Percentiles rank a stretch among this genome's conserved stretches.
Evolutionary conservation across 2,329 filamentous ascomycete species (phyloP).

Genomic region (Rutstroemia sp.): DNA sequence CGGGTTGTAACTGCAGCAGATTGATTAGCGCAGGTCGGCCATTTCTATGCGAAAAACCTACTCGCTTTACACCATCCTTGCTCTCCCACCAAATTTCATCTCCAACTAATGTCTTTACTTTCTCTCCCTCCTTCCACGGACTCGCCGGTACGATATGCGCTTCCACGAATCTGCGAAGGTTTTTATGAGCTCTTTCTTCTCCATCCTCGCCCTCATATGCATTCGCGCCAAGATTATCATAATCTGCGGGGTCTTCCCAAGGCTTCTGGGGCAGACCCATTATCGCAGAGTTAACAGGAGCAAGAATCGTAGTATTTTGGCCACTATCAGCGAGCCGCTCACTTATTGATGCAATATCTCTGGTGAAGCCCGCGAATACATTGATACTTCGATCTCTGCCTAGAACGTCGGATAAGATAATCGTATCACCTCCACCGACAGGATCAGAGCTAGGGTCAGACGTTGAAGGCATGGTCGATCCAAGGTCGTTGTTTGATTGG

Average conservation of each 20-base stretch:
- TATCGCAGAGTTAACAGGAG: slow-evolving; percentile 78
- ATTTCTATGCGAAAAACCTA: slow-evolving; percentile 35
- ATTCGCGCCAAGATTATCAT: slow-evolving; percentile 54
- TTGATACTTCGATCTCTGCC: slow-evolving; percentile 72
- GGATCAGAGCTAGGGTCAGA: slow-evolving; percentile 17
- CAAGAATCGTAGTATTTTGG: slow-evolving; percentile 75
- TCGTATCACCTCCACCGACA: slow-evolving; percentile 32
- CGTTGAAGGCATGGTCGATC: slow-evolving; percentile 21
- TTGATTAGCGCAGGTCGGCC: background rate
- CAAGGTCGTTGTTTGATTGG: slow-evolving; percentile 18
- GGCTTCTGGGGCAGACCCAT: slow-evolving; percentile 75
- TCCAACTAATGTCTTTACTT: slow-evolving; percentile 60
- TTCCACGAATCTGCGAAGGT: slow-evolving; percentile 75
- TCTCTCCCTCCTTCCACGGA: slow-evolving; percentile 66
- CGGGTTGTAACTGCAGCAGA: slow-evolving; percentile 62
- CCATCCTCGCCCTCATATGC: slow-evolving; percentile 73
- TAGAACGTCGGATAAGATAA: slow-evolving; percentile 79
- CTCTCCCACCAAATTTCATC: slow-evolving; percentile 76
- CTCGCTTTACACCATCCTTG: slow-evolving; percentile 57
- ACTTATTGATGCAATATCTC: slow-evolving; percentile 64
- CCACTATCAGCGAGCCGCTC: slow-evolving; percentile 58
- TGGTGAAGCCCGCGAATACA: slow-evolving; percentile 74
- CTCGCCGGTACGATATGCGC: slow-evolving; percentile 70
- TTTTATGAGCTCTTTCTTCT: slow-evolving; percentile 66
- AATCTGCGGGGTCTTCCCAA: slow-evolving; percentile 74